phyloP scores from a whole-genome alignment of 306 rosid genomes.

The Quercus suber region DNA sequence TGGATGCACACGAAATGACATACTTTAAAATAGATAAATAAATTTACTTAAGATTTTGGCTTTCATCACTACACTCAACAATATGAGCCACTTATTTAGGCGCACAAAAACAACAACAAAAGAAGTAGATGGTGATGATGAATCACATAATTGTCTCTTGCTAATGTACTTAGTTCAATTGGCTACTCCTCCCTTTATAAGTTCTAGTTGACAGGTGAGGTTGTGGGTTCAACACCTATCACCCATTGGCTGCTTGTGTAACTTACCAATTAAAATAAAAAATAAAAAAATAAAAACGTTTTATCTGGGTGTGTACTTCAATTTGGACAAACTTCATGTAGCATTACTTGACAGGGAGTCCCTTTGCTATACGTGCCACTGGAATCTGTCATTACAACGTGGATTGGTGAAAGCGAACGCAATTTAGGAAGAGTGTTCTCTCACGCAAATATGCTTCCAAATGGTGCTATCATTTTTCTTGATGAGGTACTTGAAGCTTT shows the following conservation, averaged over 20 bases:
- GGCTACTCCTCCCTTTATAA: no score
- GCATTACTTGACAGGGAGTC: slow-evolving; percentile 59
- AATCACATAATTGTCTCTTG: neutral
- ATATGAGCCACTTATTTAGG: neutral
- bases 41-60: neutral
- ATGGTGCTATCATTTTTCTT: slow-evolving; percentile 82
- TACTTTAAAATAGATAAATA: neutral
- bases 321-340: slow-evolving; percentile 11
- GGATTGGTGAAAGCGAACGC: slow-evolving; percentile 87
- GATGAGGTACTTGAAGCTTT: slow-evolving; percentile 60
- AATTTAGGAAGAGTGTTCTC: slow-evolving; percentile 78
- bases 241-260: no score
- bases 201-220: no score
- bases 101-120: no score
- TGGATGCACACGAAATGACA: no score
- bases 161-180: no score
- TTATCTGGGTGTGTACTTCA: neutral
- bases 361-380: slow-evolving; percentile 87
- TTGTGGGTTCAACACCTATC: no score
- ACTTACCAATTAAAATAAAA: no score
- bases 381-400: slow-evolving; percentile 76
- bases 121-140: no score
- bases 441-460: slow-evolving; percentile 63
- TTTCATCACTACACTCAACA: neutral
- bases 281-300: neutral